phyloP scores from a whole-genome alignment of 2,329 filamentous ascomycete species.

The Fusarium sp. region DNA sequence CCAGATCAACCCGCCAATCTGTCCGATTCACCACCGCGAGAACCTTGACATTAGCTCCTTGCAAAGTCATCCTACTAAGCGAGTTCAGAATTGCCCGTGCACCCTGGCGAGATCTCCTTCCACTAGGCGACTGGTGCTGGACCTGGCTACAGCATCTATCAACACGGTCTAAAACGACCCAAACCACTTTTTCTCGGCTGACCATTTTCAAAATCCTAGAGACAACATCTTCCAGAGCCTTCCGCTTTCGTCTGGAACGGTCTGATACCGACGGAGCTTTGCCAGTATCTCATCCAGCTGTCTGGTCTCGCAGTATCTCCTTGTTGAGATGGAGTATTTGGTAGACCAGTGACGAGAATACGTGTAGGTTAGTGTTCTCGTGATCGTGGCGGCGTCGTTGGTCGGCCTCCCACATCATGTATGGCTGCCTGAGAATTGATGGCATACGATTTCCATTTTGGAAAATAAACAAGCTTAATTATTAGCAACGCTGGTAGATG shows the following conservation, averaged over 20 bases:
- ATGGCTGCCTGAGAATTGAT: neutral
- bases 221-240: rapidly evolving
- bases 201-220: neutral
- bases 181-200: rapidly evolving
- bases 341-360: rapidly evolving
- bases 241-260: too few species aligned
- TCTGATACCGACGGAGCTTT: neutral
- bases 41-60: neutral
- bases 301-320: rapidly evolving
- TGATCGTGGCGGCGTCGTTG: rapidly evolving
- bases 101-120: neutral
- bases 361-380: rapidly evolving
- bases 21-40: rapidly evolving
- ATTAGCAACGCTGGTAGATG: rapidly evolving
- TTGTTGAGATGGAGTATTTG: neutral
- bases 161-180: neutral
- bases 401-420: neutral
- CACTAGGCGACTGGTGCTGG: rapidly evolving
- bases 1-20: neutral
- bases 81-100: neutral
- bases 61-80: rapidly evolving
- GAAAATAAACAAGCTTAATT: neutral
- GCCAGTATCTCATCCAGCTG: neutral
- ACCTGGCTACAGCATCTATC: rapidly evolving
- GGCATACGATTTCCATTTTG: too few species aligned